Percentiles rank a stretch among this genome's conserved stretches.
Evolutionary conservation across 2,329 filamentous ascomycete species (phyloP).

Genomic region (Alternaria sp.): DNA sequence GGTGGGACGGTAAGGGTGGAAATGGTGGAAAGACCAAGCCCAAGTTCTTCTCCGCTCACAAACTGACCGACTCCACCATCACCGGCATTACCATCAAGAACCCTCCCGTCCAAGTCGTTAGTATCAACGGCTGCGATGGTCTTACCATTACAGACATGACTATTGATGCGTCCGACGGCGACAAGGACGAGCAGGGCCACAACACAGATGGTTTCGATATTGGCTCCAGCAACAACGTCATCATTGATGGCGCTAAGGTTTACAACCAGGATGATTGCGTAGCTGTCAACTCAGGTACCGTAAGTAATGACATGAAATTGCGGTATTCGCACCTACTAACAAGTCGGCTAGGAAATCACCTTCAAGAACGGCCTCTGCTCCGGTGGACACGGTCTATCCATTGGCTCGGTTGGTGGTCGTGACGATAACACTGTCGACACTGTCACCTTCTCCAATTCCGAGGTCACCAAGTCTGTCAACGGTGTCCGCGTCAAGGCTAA

Average conservation of each 20-base stretch:
- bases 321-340: constrained; percentile 10
- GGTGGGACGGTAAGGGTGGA: constrained; percentile 60
- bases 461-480: constrained; percentile 62
- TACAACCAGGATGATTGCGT: constrained; percentile 69
- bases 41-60: constrained; percentile 65
- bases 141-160: constrained; percentile 61
- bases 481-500: constrained; percentile 67
- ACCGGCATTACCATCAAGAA: constrained; percentile 61
- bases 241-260: constrained; percentile 61
- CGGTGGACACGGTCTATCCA: constrained; percentile 66
- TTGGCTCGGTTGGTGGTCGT: constrained; percentile 66
- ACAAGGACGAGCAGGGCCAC: constrained; percentile 46
- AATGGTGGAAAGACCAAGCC: constrained; percentile 56
- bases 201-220: constrained; percentile 69
- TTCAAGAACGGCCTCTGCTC: constrained; percentile 57
- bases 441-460: constrained; percentile 61
- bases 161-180: constrained; percentile 66
- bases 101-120: constrained; percentile 63
- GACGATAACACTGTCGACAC: constrained; percentile 62
- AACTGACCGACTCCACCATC: constrained; percentile 61
- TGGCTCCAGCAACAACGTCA: constrained; percentile 57
- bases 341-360: constrained; percentile 33
- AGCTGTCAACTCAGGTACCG: constrained; percentile 64
- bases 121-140: constrained; percentile 54
- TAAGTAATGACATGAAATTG: constrained; percentile 14